These are phyloP conservation scores for Botrytis squamosa DNA, from an alignment of 2,329 filamentous ascomycete species.

Conservation along the genomic window DNA sequence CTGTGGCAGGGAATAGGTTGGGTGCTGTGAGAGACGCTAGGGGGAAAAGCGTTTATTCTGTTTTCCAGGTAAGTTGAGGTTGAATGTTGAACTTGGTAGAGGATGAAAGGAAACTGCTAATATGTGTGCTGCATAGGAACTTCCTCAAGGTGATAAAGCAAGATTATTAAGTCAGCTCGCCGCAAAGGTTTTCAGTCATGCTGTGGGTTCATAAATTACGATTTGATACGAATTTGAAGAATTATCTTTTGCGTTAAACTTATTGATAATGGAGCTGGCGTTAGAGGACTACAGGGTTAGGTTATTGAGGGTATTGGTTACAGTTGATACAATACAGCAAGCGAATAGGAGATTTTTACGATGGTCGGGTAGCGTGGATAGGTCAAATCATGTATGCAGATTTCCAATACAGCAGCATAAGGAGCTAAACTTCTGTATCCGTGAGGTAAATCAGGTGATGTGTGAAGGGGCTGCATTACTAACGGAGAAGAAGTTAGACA, in stretches of 20 bases:
- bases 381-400: not conserved
- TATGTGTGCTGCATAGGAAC: conserved; percentile 44
- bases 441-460: not conserved
- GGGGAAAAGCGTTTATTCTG: conserved; percentile 92
- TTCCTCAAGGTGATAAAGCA: conserved; percentile 80
- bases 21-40: conserved; percentile 85
- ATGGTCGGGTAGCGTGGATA: not conserved
- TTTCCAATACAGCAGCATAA: not conserved
- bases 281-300: not conserved
- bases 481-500: not conserved
- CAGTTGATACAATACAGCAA: not conserved
- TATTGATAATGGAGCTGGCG: not conserved
- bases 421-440: too few species aligned
- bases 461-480: not conserved
- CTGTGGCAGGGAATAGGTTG: conserved; percentile 88
- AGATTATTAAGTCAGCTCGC: conserved; percentile 81
- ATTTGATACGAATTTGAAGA: conserved; percentile 1
- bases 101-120: not conserved
- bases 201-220: conserved; percentile 50
- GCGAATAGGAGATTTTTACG: not conserved
- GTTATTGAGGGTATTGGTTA: not conserved
- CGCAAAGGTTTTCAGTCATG: conserved; percentile 62
- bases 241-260: not conserved
- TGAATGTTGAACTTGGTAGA: too few species aligned
- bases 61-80: conserved; percentile 47